Conservation (phyloP, 371 early-diverging fungal genomes). For the Circinella minor region DNA sequence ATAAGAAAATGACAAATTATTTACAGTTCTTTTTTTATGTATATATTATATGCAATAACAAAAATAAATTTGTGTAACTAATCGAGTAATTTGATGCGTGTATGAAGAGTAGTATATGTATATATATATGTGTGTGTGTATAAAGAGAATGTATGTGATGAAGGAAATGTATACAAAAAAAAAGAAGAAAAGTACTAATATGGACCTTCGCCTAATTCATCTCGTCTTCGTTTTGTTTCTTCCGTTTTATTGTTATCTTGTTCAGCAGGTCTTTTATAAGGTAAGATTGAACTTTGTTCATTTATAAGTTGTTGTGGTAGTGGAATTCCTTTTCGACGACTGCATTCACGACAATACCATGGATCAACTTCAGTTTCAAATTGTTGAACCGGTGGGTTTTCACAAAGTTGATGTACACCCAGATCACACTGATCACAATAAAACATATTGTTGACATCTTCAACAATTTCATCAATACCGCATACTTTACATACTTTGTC, state of each 20-base stretch:
- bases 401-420: conserved; percentile 53
- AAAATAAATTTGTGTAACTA: not conserved
- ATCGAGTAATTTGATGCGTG: too few species aligned
- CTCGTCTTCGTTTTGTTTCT: conserved; percentile 1
- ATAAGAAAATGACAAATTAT: not conserved
- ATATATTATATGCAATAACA: not conserved
- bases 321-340: conserved; percentile 29
- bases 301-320: conserved; percentile 22
- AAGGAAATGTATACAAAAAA: not conserved
- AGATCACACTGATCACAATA: conserved; percentile 48
- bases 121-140: too few species aligned
- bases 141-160: too few species aligned
- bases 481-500: conserved; percentile 40
- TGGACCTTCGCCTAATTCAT: not conserved
- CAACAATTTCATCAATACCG: conserved; percentile 36
- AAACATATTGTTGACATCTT: conserved; percentile 47
- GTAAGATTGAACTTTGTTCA: not conserved
- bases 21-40: not conserved
- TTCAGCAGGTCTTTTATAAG: not conserved
- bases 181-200: not conserved
- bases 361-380: conserved; percentile 48
- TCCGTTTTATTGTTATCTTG: not conserved
- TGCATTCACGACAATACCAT: conserved; percentile 53
- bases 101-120: too few species aligned
- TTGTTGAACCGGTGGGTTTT: conserved; percentile 37